Evolutionary conservation across 2,329 filamentous ascomycete species (phyloP).

Genomic region (Ceratocystis eucalypticola): DNA sequence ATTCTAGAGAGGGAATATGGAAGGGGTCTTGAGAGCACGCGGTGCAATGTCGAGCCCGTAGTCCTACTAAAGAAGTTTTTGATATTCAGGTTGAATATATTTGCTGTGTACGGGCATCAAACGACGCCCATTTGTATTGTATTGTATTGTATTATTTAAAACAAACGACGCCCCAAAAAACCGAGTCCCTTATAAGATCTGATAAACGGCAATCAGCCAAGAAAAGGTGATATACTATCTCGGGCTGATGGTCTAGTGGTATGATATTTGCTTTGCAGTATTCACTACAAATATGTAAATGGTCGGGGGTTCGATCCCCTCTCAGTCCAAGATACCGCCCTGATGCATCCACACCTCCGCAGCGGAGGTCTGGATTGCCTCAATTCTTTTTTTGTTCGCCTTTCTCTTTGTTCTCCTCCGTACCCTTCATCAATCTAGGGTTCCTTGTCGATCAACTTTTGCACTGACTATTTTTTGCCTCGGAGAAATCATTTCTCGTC

Average conservation of each 20-base stretch:
- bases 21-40: background rate
- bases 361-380: background rate
- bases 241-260: slow-evolving; percentile 20
- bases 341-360: too few relatives aligned
- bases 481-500: too few relatives aligned
- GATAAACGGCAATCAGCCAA: background rate
- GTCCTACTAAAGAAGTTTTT: too few relatives aligned
- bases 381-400: background rate
- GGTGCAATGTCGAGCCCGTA: background rate
- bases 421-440: background rate
- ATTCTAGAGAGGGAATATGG: background rate
- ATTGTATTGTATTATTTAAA: too few relatives aligned
- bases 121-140: too few relatives aligned
- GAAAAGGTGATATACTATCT: background rate
- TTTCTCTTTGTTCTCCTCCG: background rate
- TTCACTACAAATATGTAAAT: slow-evolving; percentile 19
- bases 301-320: slow-evolving; percentile 21
- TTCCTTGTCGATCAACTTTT: too few relatives aligned
- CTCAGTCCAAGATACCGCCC: slow-evolving; percentile 16
- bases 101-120: too few relatives aligned
- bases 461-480: too few relatives aligned
- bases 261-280: slow-evolving; percentile 21
- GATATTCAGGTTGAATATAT: too few relatives aligned
- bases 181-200: background rate
- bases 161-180: too few relatives aligned